These are phyloP conservation scores for Quillaja saponaria DNA, from an alignment of 306 rosid species.

Conservation along the genomic window DNA sequence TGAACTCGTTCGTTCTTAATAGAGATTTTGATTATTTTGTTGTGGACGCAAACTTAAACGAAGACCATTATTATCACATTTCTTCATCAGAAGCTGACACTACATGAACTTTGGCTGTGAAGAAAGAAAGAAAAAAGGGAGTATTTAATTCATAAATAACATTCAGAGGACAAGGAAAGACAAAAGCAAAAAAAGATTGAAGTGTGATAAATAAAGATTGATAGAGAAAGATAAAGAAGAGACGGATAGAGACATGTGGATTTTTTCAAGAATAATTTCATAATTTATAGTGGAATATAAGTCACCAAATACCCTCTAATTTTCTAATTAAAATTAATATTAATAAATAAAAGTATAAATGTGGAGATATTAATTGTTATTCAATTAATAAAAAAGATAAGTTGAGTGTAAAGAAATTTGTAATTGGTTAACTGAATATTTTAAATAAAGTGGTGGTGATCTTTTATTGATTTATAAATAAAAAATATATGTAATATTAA, in stretches of 20 bases:
- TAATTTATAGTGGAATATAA: too few species aligned
- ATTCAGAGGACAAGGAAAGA: constrained; percentile 76
- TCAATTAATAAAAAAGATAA: too few species aligned
- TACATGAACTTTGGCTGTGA: constrained; percentile 39
- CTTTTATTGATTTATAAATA: too few species aligned
- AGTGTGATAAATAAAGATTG: constrained; percentile 13
- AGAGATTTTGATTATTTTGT: constrained; percentile 18
- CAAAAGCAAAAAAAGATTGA: constrained; percentile 64
- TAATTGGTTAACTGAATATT: too few species aligned
- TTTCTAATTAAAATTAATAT: too few species aligned
- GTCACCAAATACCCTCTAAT: too few species aligned
- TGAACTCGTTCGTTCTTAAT: constrained; percentile 4
- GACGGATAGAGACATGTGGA: constrained; percentile 11
- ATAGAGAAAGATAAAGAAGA: constrained; percentile 40
- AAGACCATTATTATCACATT: constrained; percentile 46
- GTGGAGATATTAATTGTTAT: too few species aligned
- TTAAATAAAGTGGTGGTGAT: too few species aligned
- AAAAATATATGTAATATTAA: too few species aligned
- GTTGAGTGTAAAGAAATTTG: too few species aligned
- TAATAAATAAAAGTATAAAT: too few species aligned
- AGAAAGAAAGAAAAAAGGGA: constrained; percentile 28
- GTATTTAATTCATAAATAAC: constrained; percentile 37
- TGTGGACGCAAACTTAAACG: constrained; percentile 28
- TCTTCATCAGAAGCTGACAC: constrained; percentile 47
- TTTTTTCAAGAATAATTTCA: too few species aligned